These are phyloP conservation scores for Odontarrhena argentea DNA, from an alignment of 345 rosid genomes.

Conservation along the genomic window DNA sequence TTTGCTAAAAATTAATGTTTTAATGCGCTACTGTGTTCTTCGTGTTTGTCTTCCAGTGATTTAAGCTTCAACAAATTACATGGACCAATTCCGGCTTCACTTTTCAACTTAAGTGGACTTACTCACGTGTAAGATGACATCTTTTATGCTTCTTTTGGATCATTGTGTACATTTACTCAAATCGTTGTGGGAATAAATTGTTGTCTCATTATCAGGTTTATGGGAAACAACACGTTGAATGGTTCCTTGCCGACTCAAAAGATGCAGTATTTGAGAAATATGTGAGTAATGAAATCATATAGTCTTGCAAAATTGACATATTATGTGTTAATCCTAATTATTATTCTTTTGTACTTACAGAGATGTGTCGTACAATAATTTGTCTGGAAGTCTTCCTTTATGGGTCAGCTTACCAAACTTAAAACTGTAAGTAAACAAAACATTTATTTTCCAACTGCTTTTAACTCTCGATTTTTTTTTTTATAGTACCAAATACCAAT, in stretches of 20 bases:
- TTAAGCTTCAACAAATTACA: slow-evolving; percentile 44
- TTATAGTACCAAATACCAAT: too few species aligned
- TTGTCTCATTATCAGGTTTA: slow-evolving; percentile 52
- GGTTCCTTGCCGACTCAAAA: slow-evolving; percentile 62
- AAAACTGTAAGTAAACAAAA: slow-evolving; percentile 49
- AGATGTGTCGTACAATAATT: slow-evolving; percentile 78
- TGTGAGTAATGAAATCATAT: slow-evolving; percentile 47
- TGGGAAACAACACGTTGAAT: slow-evolving; percentile 46
- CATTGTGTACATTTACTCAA: not conserved
- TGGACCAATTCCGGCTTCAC: slow-evolving; percentile 38
- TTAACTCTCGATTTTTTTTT: not conserved
- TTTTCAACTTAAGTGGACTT: slow-evolving; percentile 41
- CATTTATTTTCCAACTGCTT: too few species aligned
- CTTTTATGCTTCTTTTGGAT: slow-evolving; percentile 10
- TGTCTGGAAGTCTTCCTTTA: slow-evolving; percentile 66
- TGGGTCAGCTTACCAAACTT: slow-evolving; percentile 57
- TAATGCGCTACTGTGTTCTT: not conserved
- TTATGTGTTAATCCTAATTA: not conserved
- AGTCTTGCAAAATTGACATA: too few species aligned
- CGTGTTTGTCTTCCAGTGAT: slow-evolving; percentile 37
- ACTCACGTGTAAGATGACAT: slow-evolving; percentile 55
- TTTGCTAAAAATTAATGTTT: not conserved
- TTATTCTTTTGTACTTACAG: slow-evolving; percentile 42
- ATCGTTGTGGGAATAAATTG: not conserved
- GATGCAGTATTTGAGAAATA: slow-evolving; percentile 47